phyloP scores from a whole-genome alignment of 805 yeast genomes.

The Ogataea polymorpha region DNA sequence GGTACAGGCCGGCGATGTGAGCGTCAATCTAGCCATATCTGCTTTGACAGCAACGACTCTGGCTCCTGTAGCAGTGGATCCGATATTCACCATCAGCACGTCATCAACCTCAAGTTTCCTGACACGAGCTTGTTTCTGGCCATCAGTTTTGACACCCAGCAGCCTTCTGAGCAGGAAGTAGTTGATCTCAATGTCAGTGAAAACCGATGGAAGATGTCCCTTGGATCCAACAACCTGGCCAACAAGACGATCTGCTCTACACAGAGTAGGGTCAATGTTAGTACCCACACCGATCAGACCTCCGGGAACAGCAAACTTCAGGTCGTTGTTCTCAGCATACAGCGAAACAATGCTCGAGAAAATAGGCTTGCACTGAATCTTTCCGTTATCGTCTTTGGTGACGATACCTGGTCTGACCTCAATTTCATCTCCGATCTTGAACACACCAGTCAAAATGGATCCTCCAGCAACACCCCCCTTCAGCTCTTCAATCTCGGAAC shows the following conservation, averaged over 20 bases:
- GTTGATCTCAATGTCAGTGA: slow-evolving; percentile 96
- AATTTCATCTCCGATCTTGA: slow-evolving; percentile 95
- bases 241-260: slow-evolving; percentile 98
- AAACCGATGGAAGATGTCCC: slow-evolving; percentile 92
- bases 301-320: slow-evolving; percentile 99
- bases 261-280: slow-evolving; percentile 95
- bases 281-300: slow-evolving; percentile 99
- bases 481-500: slow-evolving; percentile 93
- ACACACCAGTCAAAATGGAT: slow-evolving; percentile 93
- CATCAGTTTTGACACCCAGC: slow-evolving; percentile 97
- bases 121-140: slow-evolving; percentile 95
- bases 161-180: slow-evolving; percentile 94
- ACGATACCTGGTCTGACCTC: slow-evolving; percentile 99
- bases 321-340: slow-evolving; percentile 96
- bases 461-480: slow-evolving; percentile 99
- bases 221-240: slow-evolving; percentile 99
- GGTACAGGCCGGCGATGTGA: slow-evolving; percentile 98
- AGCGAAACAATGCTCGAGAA: slow-evolving; percentile 90
- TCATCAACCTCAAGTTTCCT: slow-evolving; percentile 92
- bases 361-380: slow-evolving; percentile 93
- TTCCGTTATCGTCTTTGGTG: slow-evolving; percentile 83
- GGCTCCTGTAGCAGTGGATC: slow-evolving; percentile 99
- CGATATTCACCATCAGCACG: slow-evolving; percentile 97
- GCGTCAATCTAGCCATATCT: slow-evolving; percentile 97
- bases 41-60: slow-evolving; percentile 97